phyloP scores from a whole-genome alignment of 495 filamentous ascomycete species.

The Astrocystis sublimbata region DNA sequence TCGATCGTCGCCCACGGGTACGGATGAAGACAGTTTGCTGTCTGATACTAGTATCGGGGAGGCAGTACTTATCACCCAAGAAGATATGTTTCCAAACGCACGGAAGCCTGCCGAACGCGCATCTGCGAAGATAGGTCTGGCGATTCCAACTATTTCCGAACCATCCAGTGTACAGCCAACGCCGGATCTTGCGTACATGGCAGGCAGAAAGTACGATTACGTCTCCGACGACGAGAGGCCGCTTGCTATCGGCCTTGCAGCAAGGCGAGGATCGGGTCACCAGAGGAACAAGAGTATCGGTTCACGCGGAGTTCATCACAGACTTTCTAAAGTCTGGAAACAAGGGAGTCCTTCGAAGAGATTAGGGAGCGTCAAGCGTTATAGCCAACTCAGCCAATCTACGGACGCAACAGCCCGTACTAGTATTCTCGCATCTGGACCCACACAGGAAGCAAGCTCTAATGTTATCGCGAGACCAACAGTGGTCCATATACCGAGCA shows the following conservation, averaged over 20 bases:
- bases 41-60: constrained; percentile 33
- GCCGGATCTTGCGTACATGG: constrained; percentile 34
- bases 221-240: constrained; percentile 21
- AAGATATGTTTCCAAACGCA: constrained; percentile 19
- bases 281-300: constrained; percentile 14
- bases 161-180: constrained; percentile 34
- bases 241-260: constrained; percentile 20
- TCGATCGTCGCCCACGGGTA: constrained; percentile 20
- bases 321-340: constrained; percentile 32
- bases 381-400: constrained; percentile 24
- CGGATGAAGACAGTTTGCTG: constrained; percentile 31
- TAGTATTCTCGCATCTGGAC: constrained; percentile 32
- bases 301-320: constrained; percentile 19
- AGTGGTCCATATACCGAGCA: constrained; percentile 36
- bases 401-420: constrained; percentile 29
- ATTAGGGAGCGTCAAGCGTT: constrained; percentile 18
- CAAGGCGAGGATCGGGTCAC: constrained; percentile 18
- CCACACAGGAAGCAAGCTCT: constrained; percentile 28
- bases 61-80: constrained; percentile 26
- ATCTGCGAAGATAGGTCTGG: constrained; percentile 35
- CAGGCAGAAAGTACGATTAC: constrained; percentile 20
- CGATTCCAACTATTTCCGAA: constrained; percentile 30
- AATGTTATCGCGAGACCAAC: constrained; percentile 32
- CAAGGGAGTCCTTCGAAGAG: constrained; percentile 16
- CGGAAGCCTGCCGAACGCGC: constrained; percentile 9